Percentiles rank a stretch among this genome's conserved stretches.
Evolutionary conservation across 2,329 filamentous ascomycete species (phyloP).

Genomic region (Coniochaeta hoffmannii): DNA sequence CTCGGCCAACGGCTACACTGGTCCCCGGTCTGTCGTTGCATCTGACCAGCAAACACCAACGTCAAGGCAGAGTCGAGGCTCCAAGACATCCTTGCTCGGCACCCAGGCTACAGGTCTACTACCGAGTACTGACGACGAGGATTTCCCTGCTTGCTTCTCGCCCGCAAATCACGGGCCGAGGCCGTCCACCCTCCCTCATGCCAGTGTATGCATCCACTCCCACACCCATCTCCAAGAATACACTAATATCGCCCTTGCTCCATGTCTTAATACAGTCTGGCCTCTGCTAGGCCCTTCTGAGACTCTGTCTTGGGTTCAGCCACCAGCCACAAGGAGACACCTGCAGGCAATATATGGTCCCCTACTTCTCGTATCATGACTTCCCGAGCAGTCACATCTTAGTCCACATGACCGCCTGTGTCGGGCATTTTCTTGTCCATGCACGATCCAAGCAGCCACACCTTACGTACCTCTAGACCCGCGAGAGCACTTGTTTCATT

Average conservation of each 20-base stretch:
- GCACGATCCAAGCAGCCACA: neutral
- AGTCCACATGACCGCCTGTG: neutral
- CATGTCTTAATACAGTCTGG: neutral
- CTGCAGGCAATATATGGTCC: neutral
- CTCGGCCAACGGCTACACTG: slow-evolving; percentile 6
- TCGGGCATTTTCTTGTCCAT: neutral
- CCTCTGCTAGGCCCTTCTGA: neutral
- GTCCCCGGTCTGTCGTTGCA: slow-evolving; percentile 1
- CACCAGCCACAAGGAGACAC: neutral
- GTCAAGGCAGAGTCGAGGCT: neutral
- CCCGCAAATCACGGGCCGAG: slow-evolving; percentile 10
- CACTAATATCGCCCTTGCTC: neutral
- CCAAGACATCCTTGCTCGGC: neutral
- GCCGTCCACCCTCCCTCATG: slow-evolving; percentile 7
- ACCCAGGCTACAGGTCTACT: neutral
- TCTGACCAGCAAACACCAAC: neutral
- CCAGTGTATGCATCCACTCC: slow-evolving; percentile 6
- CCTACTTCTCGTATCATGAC: neutral
- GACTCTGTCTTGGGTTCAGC: neutral
- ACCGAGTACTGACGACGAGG: neutral
- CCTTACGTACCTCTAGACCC: neutral
- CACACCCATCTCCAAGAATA: slow-evolving; percentile 4
- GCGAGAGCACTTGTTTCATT: neutral
- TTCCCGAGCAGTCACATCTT: neutral
- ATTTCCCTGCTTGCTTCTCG: neutral